These are phyloP conservation scores for Lithospermum erythrorhizon DNA, from an alignment of 257 asterid species.

Conservation along the genomic window DNA sequence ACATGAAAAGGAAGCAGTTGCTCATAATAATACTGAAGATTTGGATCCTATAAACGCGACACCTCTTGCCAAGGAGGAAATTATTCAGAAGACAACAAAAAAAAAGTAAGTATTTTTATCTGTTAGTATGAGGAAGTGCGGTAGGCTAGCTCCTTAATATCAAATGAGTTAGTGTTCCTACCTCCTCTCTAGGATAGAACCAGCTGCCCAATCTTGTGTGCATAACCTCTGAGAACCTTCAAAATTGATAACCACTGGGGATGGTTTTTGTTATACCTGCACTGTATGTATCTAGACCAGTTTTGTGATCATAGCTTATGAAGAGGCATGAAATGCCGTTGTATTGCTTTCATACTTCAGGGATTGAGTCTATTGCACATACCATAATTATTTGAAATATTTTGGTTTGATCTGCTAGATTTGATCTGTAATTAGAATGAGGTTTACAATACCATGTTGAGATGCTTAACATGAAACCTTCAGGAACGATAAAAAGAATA, in stretches of 20 bases:
- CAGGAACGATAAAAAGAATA: conserved; percentile 43
- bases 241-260: no score
- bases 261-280: no score
- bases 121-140: neutral
- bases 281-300: no score
- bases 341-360: no score
- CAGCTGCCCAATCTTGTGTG: no score
- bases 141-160: neutral
- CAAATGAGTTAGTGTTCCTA: neutral
- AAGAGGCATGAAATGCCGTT: no score
- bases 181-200: neutral
- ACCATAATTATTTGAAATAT: no score
- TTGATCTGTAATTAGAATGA: no score
- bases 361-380: no score
- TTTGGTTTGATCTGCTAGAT: no score
- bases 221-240: no score
- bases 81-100: conserved; percentile 27
- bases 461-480: neutral
- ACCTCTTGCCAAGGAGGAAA: conserved; percentile 16
- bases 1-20: conserved; percentile 22
- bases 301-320: no score
- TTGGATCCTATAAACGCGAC: conserved; percentile 2
- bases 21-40: conserved; percentile 19
- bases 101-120: conserved; percentile 39
- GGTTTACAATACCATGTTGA: neutral